Evolutionary conservation across 106 monocot genomes (phyloP), one percentile per base, ranked within the genome.

Genomic region (Dioscorea zingiberensis): DNA sequence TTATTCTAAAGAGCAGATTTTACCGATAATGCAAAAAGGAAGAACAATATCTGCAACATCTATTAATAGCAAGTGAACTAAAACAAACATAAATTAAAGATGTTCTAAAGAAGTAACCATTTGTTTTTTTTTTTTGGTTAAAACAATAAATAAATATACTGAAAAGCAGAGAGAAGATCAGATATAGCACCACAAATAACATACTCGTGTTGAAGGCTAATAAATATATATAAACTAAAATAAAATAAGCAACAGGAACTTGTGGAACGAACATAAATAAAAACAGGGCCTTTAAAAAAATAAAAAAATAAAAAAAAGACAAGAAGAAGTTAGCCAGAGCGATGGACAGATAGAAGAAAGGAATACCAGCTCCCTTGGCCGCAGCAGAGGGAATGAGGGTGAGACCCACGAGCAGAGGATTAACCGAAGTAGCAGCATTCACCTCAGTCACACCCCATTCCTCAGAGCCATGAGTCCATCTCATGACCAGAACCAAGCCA

Each of bases 311-410:
- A 17, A 48, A 23, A 26, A 28, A 21, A 66, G 2, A 62, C 9
- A 70, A 49, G 48, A 16, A 18, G 13, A 70, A 45, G 7, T 25
- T 29, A 4, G 27, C n/a, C n/a, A n/a, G n/a, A n/a, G n/a, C n/a
- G n/a, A n/a, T n/a, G n/a, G n/a, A 21, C 13, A 10, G n/a, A 62
- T 13, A 21, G 28, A 5, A 3, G 48, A 2, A 15, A 48, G 25
- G 23, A 27, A 26, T 79, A 88, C 93, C 80, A 62, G 93, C 93
- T 83, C 93, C 88, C 54, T 83, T 80, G 1, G 70, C 65, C 27
- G 73, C 74, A 17, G 93, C 93, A 62, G 88, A 85, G 8, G 32
- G 69, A 24, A 93, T 76, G 24, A 88, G 74, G 28, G 93, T 93
- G 4, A 93, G 75, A 55, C 38, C 56, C 53, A 93, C 93, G 44